Evolutionary conservation across 768 basidiomycete species (phyloP), one percentile per base, ranked within the genome.

Genomic region (Leccinum disarticulatum): DNA sequence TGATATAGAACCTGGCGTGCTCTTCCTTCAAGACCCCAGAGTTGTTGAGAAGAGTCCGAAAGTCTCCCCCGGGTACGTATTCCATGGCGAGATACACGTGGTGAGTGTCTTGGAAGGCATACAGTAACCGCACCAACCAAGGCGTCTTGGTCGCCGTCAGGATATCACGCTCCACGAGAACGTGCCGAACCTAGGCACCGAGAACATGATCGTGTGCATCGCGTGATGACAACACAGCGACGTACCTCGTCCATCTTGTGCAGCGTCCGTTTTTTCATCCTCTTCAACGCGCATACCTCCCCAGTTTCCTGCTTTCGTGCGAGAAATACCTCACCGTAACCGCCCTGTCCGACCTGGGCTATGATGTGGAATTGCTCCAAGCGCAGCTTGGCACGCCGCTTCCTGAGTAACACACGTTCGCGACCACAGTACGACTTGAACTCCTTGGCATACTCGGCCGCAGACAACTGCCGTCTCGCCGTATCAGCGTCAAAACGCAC

Each of bases 41-140:
- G 72, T 98, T 99, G 77, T 98, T 99, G 41, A 99, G 82, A 41
- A 99, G 83, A 0, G 97, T 99, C 17, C 97, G 85, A 79, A 99
- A 99, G 72, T 99, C 97, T 52, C 97, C 97, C 22, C 97, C 97
- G 1, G 95, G 95, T 17, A 98, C 95, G 71, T 97, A 98, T 80
- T 98, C 95, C 96, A 98, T 98, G 2, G 96, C 96, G 50, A 98
- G 88, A 71, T 95, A 98, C 17, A 98, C 94, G 66, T 91, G 81
- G 57, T 90, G 81, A 0, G 85, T 79, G 69, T 99, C 96, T 75
- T 99, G 97, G 77, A 99, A 99, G 3, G 97, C 97, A 70, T 99
- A 99, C 4, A 99, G 78, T 8, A 99, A 79, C 27, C 88, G 81
- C 51, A 98, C 97, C 59, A 99, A 83, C 97, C 97, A 99, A 1